These are phyloP conservation scores for Alternaria viburni DNA, from an alignment of 2,329 filamentous ascomycete species.

Conservation along the genomic window DNA sequence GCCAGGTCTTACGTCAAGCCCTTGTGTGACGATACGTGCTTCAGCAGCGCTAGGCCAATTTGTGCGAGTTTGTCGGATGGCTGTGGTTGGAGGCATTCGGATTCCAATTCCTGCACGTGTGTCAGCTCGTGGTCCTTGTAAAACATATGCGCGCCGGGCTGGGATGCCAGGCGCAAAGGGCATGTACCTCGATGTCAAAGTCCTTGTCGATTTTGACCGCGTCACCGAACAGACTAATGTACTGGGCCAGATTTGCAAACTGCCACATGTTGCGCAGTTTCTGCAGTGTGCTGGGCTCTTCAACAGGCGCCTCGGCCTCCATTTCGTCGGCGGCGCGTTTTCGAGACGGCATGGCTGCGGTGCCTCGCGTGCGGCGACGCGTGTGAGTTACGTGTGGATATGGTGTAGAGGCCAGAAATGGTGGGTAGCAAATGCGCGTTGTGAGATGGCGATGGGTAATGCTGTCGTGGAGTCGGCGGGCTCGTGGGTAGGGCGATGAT, in stretches of 20 bases:
- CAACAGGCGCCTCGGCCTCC: constrained; percentile 57
- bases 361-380: constrained; percentile 43
- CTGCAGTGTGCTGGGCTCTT: constrained; percentile 58
- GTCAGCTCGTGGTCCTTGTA: constrained; percentile 35
- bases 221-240: constrained; percentile 88
- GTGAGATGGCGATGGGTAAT: background rate
- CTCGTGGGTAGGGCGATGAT: constrained; percentile 7
- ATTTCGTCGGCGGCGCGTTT: constrained; percentile 58
- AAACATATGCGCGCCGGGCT: constrained; percentile 17
- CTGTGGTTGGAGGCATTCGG: constrained; percentile 79
- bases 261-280: constrained; percentile 91
- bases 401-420: background rate
- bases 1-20: constrained; percentile 76
- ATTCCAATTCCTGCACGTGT: constrained; percentile 76
- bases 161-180: constrained; percentile 25
- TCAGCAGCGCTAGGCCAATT: constrained; percentile 85
- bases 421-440: background rate
- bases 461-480: constrained; percentile 2
- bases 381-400: constrained; percentile 20
- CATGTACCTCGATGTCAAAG: constrained; percentile 82
- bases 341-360: constrained; percentile 44
- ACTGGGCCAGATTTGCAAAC: constrained; percentile 92
- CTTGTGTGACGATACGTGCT: constrained; percentile 92
- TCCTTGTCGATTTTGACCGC: constrained; percentile 88
- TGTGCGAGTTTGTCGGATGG: constrained; percentile 76